Conservation (phyloP, 2,329 filamentous ascomycete genomes). For the Trichoderma sp. region DNA sequence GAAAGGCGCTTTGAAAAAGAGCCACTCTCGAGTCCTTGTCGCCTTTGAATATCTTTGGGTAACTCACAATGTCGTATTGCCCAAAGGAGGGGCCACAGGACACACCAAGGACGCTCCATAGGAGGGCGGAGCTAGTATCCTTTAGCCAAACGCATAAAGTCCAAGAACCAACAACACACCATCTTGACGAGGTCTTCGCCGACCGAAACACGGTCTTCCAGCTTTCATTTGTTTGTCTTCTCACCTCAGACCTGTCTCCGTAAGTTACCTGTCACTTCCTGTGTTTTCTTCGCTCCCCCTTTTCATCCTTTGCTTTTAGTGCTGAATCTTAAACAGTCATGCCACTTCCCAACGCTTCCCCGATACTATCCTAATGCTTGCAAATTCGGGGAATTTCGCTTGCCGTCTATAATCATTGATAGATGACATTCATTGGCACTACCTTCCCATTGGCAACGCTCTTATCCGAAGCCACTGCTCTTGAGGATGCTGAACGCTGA, state of each 20-base stretch:
- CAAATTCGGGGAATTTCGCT: background rate
- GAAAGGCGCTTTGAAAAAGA: background rate
- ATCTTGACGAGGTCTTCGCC: constrained; percentile 2
- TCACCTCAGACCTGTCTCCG: background rate
- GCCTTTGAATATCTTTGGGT: constrained; percentile 1
- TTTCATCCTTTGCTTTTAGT: background rate
- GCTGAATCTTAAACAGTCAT: background rate
- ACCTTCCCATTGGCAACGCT: background rate
- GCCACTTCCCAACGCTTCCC: background rate
- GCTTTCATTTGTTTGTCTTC: background rate
- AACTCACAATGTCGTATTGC: background rate
- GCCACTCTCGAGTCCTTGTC: background rate
- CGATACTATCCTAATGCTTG: background rate
- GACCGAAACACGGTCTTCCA: background rate
- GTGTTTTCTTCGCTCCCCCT: background rate
- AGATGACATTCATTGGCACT: background rate
- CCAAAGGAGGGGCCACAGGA: background rate
- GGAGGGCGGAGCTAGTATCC: background rate
- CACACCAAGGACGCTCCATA: background rate
- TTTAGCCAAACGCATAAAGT: constrained; percentile 14
- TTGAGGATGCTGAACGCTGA: background rate
- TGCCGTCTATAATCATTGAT: background rate
- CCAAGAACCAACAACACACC: constrained; percentile 22
- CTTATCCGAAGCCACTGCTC: background rate
- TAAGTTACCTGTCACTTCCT: background rate